Percentiles rank a stretch among this genome's conserved stretches.
Conservation (phyloP, 1,284 basidiomycete species). For the Leucoagaricus sp. region DNA sequence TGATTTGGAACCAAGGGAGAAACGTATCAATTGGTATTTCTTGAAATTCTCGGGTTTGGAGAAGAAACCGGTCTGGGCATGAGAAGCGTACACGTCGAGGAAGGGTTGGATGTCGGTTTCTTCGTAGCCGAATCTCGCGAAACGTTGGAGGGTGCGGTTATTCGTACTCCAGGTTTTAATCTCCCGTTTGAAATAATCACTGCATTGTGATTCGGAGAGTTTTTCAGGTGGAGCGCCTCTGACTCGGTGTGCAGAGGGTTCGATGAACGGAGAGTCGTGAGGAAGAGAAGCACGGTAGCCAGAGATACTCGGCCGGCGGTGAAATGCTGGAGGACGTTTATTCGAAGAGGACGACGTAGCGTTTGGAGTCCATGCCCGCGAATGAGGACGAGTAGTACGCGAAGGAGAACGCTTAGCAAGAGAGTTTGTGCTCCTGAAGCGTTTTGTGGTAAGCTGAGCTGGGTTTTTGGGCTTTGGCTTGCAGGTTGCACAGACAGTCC, state of each 20-base stretch:
- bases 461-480: slow-evolving; percentile 5
- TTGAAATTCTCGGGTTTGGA: not conserved
- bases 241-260: not conserved
- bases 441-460: not conserved
- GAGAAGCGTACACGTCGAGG: slow-evolving; percentile 14
- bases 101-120: not conserved
- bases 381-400: not conserved
- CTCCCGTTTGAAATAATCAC: not conserved
- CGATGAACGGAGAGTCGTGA: not conserved
- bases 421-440: not conserved
- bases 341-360: no score
- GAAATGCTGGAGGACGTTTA: no score
- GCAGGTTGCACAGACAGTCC: not conserved
- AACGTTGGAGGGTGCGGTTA: not conserved
- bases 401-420: no score
- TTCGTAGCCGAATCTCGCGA: not conserved
- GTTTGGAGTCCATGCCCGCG: not conserved
- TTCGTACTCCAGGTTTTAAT: not conserved
- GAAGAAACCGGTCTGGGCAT: not conserved
- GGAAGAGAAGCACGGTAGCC: no score
- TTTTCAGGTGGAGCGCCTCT: not conserved
- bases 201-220: slow-evolving; percentile 8
- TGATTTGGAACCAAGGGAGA: no score
- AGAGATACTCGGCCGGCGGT: no score
- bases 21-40: not conserved